Evolutionary conservation across 805 yeast genomes (phyloP).

Genomic region (Barnettozyma sucrosica): DNA sequence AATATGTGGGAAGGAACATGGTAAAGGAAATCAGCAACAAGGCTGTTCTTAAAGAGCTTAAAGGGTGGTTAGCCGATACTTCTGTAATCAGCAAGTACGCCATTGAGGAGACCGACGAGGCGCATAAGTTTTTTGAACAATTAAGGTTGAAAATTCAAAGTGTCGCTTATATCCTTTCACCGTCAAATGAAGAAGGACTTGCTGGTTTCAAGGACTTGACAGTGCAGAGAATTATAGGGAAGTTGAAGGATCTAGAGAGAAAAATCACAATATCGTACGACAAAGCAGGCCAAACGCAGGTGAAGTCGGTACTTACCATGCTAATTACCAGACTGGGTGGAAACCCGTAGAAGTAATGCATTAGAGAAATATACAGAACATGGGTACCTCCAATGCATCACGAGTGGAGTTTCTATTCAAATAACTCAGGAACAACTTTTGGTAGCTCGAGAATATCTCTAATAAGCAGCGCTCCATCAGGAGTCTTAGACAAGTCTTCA

Average conservation of each 20-base stretch:
- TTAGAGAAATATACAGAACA: background rate
- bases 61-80: background rate
- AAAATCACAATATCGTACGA: conserved; percentile 7
- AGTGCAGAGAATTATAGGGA: background rate
- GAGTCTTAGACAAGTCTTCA: conserved; percentile 37
- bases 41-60: background rate
- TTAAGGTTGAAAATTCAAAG: conserved; percentile 3
- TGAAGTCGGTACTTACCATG: conserved; percentile 9
- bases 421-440: conserved; percentile 22
- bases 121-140: background rate
- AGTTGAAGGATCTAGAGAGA: conserved; percentile 2
- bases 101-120: background rate
- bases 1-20: background rate
- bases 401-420: conserved; percentile 4
- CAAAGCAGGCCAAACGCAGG: conserved; percentile 6
- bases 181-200: background rate
- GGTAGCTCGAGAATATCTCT: conserved; percentile 51
- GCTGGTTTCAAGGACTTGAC: background rate
- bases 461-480: conserved; percentile 45
- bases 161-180: background rate
- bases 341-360: background rate
- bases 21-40: background rate
- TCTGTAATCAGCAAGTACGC: background rate
- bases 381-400: too few species aligned
- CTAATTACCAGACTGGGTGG: background rate